Evolutionary conservation across 2,329 filamentous ascomycete genomes (phyloP), one percentile per base, ranked within the genome.

Genomic region (Cladophialophora psammophila): DNA sequence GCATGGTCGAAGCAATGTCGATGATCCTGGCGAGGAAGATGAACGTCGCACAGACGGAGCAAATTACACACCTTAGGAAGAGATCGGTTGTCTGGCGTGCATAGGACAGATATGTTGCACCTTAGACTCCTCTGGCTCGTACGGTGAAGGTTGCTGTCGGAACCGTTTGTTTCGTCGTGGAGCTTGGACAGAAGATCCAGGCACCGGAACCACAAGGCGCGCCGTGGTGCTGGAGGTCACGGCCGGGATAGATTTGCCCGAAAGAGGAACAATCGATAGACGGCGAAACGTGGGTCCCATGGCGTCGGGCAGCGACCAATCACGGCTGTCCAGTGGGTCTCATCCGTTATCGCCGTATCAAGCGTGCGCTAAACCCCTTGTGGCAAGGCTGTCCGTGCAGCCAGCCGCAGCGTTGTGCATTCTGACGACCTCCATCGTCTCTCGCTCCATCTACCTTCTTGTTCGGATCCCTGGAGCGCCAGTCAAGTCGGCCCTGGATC

Each of bases 331-430:
- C 12, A 34, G 48, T 48, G 32, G 42, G 26, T 38, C 10, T 0
- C 7, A 36, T 32, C 42, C 52, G 63, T 68, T 68, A 65, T 68
- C 66, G 38, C 52, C 35, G 52, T 60, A 69, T 66, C 56, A 38
- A n/a, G 4, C 0, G 12, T 2, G 12, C 15, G 20, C 67, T 62
- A 69, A 63, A 62, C 67, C 60, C 7, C 9, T 56, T 69, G 34
- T n/a, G 60, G 67, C 67, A 69, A 69, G 67, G 63, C 64, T 64
- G 67, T 69, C 67, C 67, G 63, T 60, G 64, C 60, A 62, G 57
- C 64, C 67, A 66, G 64, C 64, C 67, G 64, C 55, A 5, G 34
- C 12, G 18, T 36, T 62, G 34, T 64, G 40, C 50, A 55, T 58
- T 56, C 45, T 38, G 59, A 61, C 59, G 52, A 38, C 35, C 20